Percentiles rank a stretch among this genome's conserved stretches.
These are phyloP conservation scores for Wallemia hederae DNA, from an alignment of 1,284 basidiomycete genomes.

Conservation along the genomic window DNA sequence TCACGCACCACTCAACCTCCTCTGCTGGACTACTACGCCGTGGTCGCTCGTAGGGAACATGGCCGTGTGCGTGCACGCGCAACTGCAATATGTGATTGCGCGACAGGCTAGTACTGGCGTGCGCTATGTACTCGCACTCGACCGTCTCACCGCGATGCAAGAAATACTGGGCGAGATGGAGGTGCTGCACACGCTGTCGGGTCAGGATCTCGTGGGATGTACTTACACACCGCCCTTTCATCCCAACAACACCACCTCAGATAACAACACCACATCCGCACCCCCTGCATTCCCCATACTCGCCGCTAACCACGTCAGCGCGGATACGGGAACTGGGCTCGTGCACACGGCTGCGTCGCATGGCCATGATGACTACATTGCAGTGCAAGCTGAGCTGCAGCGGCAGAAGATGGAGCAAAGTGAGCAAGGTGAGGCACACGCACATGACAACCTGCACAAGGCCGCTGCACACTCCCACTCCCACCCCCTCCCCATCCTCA, in stretches of 20 bases:
- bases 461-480: neutral
- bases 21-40: conserved; percentile 97
- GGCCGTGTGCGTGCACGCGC: conserved; percentile 56
- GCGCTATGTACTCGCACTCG: conserved; percentile 35
- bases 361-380: conserved; percentile 67
- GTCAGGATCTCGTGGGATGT: conserved; percentile 29
- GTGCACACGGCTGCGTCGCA: conserved; percentile 92
- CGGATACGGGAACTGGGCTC: conserved; percentile 72
- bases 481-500: conserved; percentile 16
- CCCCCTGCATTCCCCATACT: conserved; percentile 22
- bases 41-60: conserved; percentile 94
- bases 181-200: conserved; percentile 24
- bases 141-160: conserved; percentile 28
- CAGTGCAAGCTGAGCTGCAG: conserved; percentile 24
- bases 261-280: too few relatives aligned
- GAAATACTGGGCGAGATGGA: conserved; percentile 26
- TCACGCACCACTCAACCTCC: conserved; percentile 22
- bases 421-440: conserved; percentile 5
- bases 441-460: conserved; percentile 17
- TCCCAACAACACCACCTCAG: conserved; percentile 20
- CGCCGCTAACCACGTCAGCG: conserved; percentile 37
- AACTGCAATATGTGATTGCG: conserved; percentile 40
- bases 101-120: conserved; percentile 14
- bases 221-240: conserved; percentile 40
- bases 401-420: neutral